Evolutionary conservation across 208 protist genomes (phyloP), one percentile per base, ranked within the genome.

Genomic region (Angomonas ambiguus): DNA sequence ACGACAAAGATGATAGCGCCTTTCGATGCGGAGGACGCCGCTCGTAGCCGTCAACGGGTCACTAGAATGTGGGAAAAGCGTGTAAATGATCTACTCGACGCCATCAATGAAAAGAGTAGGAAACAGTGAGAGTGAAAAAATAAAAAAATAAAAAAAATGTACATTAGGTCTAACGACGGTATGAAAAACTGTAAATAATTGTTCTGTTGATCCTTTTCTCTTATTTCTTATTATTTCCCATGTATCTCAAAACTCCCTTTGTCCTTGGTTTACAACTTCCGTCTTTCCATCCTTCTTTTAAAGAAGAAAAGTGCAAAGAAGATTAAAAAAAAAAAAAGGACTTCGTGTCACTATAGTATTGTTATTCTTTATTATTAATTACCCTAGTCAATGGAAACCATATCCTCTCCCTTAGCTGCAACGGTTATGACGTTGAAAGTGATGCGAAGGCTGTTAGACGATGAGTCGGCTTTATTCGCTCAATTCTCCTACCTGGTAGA

Each of bases 401-500:
- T 10, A 35, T 6, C 53, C 2, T 59, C 53, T 30, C 53, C 53
- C 16, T 30, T 59, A 20, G 53, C 53, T 2, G 53, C 53, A 16
- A 59, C 53, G 24, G 53, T 65, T 25, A 63, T 79, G 49, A 79
- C 68, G 48, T 67, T 94, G 24, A 67, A 77, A 31, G 75, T 90
- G 22, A 72, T 94, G 25, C 73, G 67, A 0, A 74, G 74, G 11
- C 74, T 94, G 30, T 67, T 88, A 5, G 74, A 90, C 31, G 79
- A 92, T 49, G 88, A 94, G 57, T 72, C 61, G 49, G 51, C 62
- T 24, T 45, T 60, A 2, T 67, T 86, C 11, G 55, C 69, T 18
- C 82, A 91, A 65, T 76, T 94, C 13, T 71, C 69, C 28, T 94
- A 91, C 70, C 38, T 92, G 2, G 74, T 92, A 18, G 80, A 89